These are phyloP conservation scores for Grosmannia huntii DNA, from an alignment of 2,329 filamentous ascomycete species.

Conservation along the genomic window DNA sequence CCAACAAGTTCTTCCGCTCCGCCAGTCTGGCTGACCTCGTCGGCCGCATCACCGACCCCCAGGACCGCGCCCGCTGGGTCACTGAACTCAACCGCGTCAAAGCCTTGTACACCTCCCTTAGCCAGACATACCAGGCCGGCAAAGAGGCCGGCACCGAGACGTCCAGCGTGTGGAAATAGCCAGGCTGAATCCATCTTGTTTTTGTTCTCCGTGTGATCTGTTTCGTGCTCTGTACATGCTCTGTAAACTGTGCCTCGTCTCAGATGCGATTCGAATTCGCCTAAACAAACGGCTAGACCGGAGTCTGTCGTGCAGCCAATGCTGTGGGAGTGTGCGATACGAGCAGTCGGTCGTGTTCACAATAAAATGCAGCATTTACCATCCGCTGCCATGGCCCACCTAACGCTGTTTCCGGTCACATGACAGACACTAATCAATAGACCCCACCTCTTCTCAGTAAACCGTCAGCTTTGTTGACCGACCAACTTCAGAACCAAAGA, in stretches of 20 bases:
- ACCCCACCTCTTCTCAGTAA: no score
- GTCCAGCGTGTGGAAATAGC: constrained; percentile 35
- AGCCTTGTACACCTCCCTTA: constrained; percentile 30
- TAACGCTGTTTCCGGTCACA: not conserved
- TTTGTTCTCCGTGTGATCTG: no score
- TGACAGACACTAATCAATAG: no score
- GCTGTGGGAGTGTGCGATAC: not conserved
- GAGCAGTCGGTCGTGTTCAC: not conserved
- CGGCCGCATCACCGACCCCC: constrained; percentile 21
- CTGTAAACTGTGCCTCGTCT: no score
- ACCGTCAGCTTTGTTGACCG: no score
- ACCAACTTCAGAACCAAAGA: no score
- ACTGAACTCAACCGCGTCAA: constrained; percentile 35
- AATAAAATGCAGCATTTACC: no score
- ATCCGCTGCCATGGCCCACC: not conserved
- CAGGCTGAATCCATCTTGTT: no score
- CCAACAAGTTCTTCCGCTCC: constrained; percentile 41
- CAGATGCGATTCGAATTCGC: no score
- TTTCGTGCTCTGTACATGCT: no score
- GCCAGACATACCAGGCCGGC: constrained; percentile 34
- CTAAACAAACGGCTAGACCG: not conserved
- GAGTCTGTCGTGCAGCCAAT: not conserved
- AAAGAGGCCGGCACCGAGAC: constrained; percentile 29
- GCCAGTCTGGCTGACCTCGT: constrained; percentile 29
- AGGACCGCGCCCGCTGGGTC: constrained; percentile 20